Evolutionary conservation across 2,329 filamentous ascomycete genomes (phyloP).

Genomic region (Xenosphaeropsis pyriputrescens): DNA sequence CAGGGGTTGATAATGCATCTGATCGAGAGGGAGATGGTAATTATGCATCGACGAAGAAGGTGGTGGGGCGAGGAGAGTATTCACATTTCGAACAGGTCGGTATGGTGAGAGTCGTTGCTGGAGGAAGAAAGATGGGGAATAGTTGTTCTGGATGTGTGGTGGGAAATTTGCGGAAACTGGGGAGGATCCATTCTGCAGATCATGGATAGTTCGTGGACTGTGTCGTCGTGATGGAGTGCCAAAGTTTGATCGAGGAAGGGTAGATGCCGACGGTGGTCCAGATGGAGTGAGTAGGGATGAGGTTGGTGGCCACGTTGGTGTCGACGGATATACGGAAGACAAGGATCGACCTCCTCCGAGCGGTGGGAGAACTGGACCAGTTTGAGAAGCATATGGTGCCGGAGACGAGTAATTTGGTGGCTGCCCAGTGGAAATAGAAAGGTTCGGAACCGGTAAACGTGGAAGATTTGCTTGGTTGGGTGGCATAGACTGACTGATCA

Average conservation of each 20-base stretch:
- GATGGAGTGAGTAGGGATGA: slow-evolving; percentile 20
- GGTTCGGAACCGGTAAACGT: slow-evolving; percentile 55
- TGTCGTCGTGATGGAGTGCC: slow-evolving; percentile 19
- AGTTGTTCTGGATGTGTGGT: slow-evolving; percentile 33
- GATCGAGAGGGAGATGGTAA: slow-evolving; percentile 47
- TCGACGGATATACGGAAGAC: slow-evolving; percentile 55
- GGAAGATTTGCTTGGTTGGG: slow-evolving; percentile 20
- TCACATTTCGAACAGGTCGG: slow-evolving; percentile 76
- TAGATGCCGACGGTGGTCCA: slow-evolving; percentile 4
- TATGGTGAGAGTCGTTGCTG: slow-evolving; percentile 86
- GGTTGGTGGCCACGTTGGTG: slow-evolving; percentile 32
- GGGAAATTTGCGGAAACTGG: slow-evolving; percentile 18
- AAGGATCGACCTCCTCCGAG: slow-evolving; percentile 42
- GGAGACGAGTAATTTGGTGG: slow-evolving; percentile 9
- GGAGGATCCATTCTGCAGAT: slow-evolving; percentile 20
- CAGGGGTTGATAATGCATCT: slow-evolving; percentile 73
- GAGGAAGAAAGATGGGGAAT: slow-evolving; percentile 74
- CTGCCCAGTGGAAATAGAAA: slow-evolving; percentile 30
- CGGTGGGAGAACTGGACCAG: slow-evolving; percentile 14
- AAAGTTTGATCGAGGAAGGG: slow-evolving; percentile 6
- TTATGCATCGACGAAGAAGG: slow-evolving; percentile 67
- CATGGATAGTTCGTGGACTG: slow-evolving; percentile 17
- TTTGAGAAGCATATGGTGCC: slow-evolving; percentile 8
- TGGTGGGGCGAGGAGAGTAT: slow-evolving; percentile 80
- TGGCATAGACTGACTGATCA: slow-evolving; percentile 4